Conservation (phyloP, 148 eudicot species). For the Mesembryanthemum crystallinum region DNA sequence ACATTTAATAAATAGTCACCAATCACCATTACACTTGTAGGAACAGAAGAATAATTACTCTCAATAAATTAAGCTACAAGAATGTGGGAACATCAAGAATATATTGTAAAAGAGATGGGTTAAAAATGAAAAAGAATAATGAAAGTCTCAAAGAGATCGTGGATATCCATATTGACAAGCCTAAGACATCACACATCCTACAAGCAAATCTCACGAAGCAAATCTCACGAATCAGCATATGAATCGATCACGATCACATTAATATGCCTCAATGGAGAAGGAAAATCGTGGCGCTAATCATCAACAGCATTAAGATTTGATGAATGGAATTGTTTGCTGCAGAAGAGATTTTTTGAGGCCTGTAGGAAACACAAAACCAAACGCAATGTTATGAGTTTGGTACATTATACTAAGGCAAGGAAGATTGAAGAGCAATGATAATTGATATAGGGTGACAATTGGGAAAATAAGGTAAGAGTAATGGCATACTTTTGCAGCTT, state of each 20-base stretch:
- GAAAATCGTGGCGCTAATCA: constrained; percentile 34
- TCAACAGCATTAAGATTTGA: constrained; percentile 37
- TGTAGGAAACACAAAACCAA: constrained; percentile 22
- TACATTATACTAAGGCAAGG: background rate
- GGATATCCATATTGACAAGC: constrained; percentile 32
- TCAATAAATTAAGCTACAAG: constrained; percentile 24
- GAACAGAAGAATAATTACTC: constrained; percentile 32
- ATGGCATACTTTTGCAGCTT: constrained; percentile 65
- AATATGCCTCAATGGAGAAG: constrained; percentile 27
- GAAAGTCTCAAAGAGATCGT: constrained; percentile 13
- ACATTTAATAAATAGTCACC: constrained; percentile 23
- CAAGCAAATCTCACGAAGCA: constrained; percentile 33
- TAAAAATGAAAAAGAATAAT: constrained; percentile 14
- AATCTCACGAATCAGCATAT: constrained; percentile 21
- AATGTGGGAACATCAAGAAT: constrained; percentile 29
- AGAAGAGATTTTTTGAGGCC: constrained; percentile 64
- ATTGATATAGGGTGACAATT: background rate
- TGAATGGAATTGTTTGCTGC: constrained; percentile 34
- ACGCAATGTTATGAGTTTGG: background rate
- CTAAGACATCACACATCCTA: constrained; percentile 30
- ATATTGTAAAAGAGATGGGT: constrained; percentile 6
- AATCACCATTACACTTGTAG: constrained; percentile 23
- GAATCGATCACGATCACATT: constrained; percentile 6
- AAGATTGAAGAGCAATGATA: background rate
- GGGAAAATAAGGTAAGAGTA: background rate